Evolutionary conservation across 179 eudicot genomes (phyloP), one percentile per base, ranked within the genome.

Genomic region (Actinidia arguta): DNA sequence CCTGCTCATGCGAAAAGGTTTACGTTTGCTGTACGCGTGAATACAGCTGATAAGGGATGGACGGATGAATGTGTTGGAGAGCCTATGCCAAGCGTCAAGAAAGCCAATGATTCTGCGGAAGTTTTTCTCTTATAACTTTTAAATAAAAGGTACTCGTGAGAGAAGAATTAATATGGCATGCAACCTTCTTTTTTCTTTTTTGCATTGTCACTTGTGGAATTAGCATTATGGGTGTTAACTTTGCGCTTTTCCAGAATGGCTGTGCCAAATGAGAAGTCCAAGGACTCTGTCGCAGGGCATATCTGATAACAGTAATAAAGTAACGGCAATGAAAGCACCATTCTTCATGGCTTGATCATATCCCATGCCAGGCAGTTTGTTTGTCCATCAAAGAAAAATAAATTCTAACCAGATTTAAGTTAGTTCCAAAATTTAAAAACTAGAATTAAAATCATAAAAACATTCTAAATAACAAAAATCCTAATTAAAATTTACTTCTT

Each of bases 71-170:
- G 99, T 78, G 82, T 97, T 10, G 99, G 98, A 48, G 99, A 97
- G 88, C 96, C 99, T 20, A 94, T 97, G 99, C 98, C 99, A 0
- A 97, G 98, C 81, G 98, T 97, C 56, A 97, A 95, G 93, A 95
- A 94, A 87, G 98, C 98, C 63, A 95, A 97, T 85, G 99, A 97
- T 87, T 97, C 99, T 44, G 97, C 99, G 6, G 98, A 98, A 3
- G 92, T 91, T 80, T 97, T 95, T 77, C 92, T 97, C 5, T 83
- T 97, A 85, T 95, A 97, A 85, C 98, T 97, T 80, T 70, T 97
- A 47, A 97, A 91, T 86, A 94, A 86, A 78, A 85, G 90, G 95
- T 92, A 87, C 64, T 22, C 88, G 24, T 87, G 74, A 88, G 76
- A 67, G 42, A 58, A 7, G 4, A 16, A 36, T 73, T 59, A 18